Conservation (phyloP, 192 early-diverging fungal species). For the Geranomyces variabilis region DNA sequence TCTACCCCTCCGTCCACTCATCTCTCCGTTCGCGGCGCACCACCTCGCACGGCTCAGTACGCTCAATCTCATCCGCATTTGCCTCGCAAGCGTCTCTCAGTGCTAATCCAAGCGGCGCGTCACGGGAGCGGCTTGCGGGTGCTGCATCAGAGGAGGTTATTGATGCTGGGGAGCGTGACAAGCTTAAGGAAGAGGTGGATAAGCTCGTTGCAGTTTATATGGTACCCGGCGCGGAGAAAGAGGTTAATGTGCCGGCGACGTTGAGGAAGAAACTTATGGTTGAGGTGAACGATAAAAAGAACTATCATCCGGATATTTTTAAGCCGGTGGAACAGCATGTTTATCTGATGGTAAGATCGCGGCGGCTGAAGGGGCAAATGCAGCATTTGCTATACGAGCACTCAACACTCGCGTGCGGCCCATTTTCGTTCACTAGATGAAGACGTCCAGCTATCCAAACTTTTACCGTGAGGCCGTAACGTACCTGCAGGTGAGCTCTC, state of each 20-base stretch:
- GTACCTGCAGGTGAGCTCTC: constrained; percentile 9
- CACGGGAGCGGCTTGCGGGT: background rate
- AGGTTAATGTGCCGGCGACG: constrained; percentile 36
- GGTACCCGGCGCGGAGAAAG: constrained; percentile 31
- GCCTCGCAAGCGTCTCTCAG: constrained; percentile 10
- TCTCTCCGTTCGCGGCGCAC: constrained; percentile 5
- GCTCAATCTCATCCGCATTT: constrained; percentile 15
- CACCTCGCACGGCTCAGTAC: constrained; percentile 18
- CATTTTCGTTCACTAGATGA: constrained; percentile 27
- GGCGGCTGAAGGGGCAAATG: background rate
- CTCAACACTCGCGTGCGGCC: background rate
- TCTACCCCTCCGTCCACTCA: constrained; percentile 9
- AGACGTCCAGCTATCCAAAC: constrained; percentile 33
- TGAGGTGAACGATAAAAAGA: constrained; percentile 37
- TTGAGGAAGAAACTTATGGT: constrained; percentile 34
- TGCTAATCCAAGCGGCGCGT: background rate
- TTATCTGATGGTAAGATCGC: constrained; percentile 31
- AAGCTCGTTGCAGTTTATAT: constrained; percentile 24
- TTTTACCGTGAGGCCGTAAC: constrained; percentile 21
- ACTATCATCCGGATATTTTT: constrained; percentile 45
- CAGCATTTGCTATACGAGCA: background rate
- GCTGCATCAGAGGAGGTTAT: background rate
- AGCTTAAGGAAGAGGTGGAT: constrained; percentile 34
- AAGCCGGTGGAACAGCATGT: constrained; percentile 32
- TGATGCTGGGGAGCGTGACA: constrained; percentile 8